Conservation (phyloP, 1,139 yeast genomes). For the Williopsis jadinii region DNA sequence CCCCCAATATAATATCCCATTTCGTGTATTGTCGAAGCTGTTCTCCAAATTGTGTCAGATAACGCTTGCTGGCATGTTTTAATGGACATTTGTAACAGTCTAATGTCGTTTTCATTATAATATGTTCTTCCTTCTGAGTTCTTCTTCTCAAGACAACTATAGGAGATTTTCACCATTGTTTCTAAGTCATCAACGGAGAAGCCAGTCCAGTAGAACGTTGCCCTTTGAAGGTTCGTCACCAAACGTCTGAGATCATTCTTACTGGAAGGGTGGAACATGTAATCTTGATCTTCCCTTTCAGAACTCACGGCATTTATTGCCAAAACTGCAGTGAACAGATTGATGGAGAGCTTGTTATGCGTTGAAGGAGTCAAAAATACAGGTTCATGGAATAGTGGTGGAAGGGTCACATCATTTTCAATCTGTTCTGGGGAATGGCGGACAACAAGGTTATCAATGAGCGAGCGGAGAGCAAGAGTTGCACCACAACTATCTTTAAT, state of each 20-base stretch:
- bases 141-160: conserved; percentile 36
- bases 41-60: conserved; percentile 46
- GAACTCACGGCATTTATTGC: conserved; percentile 72
- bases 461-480: conserved; percentile 30
- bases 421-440: conserved; percentile 50
- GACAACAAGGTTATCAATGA: conserved; percentile 43
- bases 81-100: conserved; percentile 35
- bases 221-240: conserved; percentile 54
- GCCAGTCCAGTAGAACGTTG: conserved; percentile 73
- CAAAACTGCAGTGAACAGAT: conserved; percentile 56
- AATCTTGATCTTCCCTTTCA: conserved; percentile 58
- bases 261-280: conserved; percentile 61
- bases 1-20: conserved; percentile 48
- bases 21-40: conserved; percentile 51
- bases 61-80: conserved; percentile 42
- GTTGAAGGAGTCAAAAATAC: conserved; percentile 52
- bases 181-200: conserved; percentile 51
- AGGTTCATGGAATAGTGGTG: conserved; percentile 51
- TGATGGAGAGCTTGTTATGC: conserved; percentile 53
- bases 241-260: conserved; percentile 47
- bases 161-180: conserved; percentile 42
- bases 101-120: conserved; percentile 33
- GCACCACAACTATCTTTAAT: conserved; percentile 33
- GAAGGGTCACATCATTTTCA: conserved; percentile 48
- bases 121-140: conserved; percentile 26